Conservation (phyloP, 192 early-diverging fungal species). For the Mortierella alpina region DNA sequence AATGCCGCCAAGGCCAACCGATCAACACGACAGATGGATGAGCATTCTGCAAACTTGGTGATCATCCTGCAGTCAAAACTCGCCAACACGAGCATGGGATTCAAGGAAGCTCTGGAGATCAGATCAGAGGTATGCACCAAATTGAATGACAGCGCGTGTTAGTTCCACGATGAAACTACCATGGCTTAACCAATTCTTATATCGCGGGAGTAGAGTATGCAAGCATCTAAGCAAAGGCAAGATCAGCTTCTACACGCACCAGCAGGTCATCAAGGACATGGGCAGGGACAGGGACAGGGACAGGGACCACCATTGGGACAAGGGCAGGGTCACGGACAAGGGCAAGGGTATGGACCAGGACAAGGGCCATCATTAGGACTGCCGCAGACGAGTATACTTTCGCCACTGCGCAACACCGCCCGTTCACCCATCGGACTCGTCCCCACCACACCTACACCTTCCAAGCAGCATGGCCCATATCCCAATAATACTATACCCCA, state of each 20-base stretch:
- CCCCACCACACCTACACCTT: conserved; percentile 32
- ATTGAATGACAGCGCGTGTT: background rate
- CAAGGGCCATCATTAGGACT: conserved; percentile 10
- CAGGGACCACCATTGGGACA: background rate
- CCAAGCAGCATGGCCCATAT: conserved; percentile 16
- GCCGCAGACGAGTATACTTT: conserved; percentile 33
- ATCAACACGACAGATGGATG: conserved; percentile 79
- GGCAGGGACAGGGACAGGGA: conserved; percentile 13
- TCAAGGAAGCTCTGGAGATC: conserved; percentile 97
- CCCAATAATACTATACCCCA: conserved; percentile 45
- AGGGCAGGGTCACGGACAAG: conserved; percentile 9
- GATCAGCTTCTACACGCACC: conserved; percentile 35
- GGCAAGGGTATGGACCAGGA: conserved; percentile 2
- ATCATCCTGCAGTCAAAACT: conserved; percentile 91
- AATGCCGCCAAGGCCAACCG: conserved; percentile 69
- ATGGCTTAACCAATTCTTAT: too few species aligned
- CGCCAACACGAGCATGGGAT: conserved; percentile 88
- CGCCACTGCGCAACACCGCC: conserved; percentile 45
- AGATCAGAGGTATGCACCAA: conserved; percentile 66
- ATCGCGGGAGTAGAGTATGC: conserved; percentile 22
- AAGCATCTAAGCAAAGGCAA: conserved; percentile 45
- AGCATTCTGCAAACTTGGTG: conserved; percentile 95
- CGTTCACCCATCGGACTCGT: conserved; percentile 46
- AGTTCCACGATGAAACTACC: background rate
- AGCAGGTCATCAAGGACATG: background rate